phyloP scores from a whole-genome alignment of 805 yeast genomes.

The Yarrowia hollandica region DNA sequence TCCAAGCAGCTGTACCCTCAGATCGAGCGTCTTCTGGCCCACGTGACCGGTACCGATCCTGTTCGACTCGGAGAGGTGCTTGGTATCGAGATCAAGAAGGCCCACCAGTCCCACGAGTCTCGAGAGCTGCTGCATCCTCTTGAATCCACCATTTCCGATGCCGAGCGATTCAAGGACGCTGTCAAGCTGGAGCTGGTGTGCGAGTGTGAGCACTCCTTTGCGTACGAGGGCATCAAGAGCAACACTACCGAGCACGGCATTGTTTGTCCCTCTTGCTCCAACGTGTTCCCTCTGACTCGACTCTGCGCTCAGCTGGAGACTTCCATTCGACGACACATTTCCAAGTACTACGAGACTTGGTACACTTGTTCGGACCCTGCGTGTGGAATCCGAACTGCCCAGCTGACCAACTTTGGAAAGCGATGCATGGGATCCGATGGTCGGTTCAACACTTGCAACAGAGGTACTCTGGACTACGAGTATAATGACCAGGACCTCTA shows the following conservation, averaged over 20 bases:
- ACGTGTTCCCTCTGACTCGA: constrained; percentile 51
- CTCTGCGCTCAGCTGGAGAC: constrained; percentile 73
- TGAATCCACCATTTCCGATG: constrained; percentile 77
- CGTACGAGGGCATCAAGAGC: constrained; percentile 72
- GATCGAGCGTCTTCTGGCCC: constrained; percentile 79
- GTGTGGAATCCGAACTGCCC: constrained; percentile 78
- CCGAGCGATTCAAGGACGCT: constrained; percentile 74
- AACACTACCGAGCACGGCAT: constrained; percentile 66
- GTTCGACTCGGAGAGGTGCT: constrained; percentile 72
- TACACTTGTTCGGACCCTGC: constrained; percentile 79
- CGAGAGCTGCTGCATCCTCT: constrained; percentile 56
- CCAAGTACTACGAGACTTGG: constrained; percentile 84
- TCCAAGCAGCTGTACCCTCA: constrained; percentile 91
- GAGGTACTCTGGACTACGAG: constrained; percentile 77
- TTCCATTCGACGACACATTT: constrained; percentile 66
- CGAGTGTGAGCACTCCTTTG: constrained; percentile 57
- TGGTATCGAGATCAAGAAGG: constrained; percentile 69
- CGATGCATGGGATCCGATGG: constrained; percentile 73
- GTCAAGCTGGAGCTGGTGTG: constrained; percentile 60
- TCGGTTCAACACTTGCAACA: constrained; percentile 57
- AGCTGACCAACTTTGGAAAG: constrained; percentile 84
- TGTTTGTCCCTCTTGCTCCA: constrained; percentile 62
- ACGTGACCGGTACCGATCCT: constrained; percentile 83
- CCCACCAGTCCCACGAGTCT: constrained; percentile 36
- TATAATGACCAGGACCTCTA: constrained; percentile 80